Percentiles rank a stretch among this genome's conserved stretches.
These are phyloP conservation scores for Boechera stricta DNA, from an alignment of 345 rosid species.

Conservation along the genomic window DNA sequence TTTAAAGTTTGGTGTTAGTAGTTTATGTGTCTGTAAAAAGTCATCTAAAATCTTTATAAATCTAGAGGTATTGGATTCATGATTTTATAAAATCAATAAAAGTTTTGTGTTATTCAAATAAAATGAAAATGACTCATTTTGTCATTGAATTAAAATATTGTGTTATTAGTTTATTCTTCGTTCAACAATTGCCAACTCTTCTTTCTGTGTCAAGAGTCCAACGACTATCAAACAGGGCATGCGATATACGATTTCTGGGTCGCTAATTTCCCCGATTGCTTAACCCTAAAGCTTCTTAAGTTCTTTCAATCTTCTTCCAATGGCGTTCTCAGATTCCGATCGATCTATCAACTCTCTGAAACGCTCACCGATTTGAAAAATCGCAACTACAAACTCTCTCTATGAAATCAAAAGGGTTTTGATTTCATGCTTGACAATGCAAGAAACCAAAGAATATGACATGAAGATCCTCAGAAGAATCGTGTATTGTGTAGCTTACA, in stretches of 20 bases:
- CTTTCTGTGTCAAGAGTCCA: too few species aligned
- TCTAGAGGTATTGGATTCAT: too few species aligned
- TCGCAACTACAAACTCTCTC: background rate
- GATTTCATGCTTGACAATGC: background rate
- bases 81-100: too few species aligned
- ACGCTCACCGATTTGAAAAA: background rate
- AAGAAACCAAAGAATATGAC: slow-evolving; percentile 7
- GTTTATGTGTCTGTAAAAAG: too few species aligned
- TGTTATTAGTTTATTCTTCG: too few species aligned
- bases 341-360: background rate
- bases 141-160: too few species aligned
- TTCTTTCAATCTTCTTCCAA: background rate
- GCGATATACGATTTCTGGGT: background rate
- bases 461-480: slow-evolving; percentile 1
- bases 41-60: too few species aligned
- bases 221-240: background rate
- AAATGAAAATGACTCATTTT: too few species aligned
- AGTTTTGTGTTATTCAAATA: too few species aligned
- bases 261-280: background rate
- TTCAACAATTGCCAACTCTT: too few species aligned
- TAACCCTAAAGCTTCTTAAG: background rate
- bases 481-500: background rate
- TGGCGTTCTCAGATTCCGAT: background rate
- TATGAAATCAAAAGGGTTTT: background rate
- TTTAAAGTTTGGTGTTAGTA: too few species aligned